These are phyloP conservation scores for Leptomonas seymouri DNA, from an alignment of 208 protist genomes.

Conservation along the genomic window DNA sequence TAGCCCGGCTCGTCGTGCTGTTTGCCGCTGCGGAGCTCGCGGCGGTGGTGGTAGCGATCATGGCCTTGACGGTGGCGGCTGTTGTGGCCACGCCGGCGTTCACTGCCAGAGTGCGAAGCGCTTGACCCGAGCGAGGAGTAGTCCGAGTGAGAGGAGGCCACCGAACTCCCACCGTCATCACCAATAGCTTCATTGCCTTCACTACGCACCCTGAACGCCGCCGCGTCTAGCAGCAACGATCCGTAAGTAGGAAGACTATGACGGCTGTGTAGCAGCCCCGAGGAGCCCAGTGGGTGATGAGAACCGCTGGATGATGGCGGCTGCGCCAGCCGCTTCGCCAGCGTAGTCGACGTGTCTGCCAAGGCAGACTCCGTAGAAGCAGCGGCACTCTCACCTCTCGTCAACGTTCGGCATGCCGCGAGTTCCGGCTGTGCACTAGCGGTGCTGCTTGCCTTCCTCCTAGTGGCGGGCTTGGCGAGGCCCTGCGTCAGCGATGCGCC, in stretches of 20 bases:
- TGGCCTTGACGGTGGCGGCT: constrained; percentile 2
- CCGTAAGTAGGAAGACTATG: not conserved
- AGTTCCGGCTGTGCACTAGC: not conserved
- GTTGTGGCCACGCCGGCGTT: not conserved
- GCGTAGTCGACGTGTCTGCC: not conserved
- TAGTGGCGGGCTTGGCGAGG: not conserved
- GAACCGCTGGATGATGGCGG: constrained; percentile 2
- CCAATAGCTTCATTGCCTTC: not conserved
- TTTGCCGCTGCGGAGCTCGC: not conserved
- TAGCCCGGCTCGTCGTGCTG: not conserved
- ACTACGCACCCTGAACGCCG: not conserved
- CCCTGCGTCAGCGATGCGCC: not conserved
- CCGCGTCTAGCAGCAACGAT: constrained; percentile 6
- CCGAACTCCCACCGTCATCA: constrained; percentile 2
- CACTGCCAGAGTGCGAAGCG: constrained; percentile 14
- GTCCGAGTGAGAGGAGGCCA: constrained; percentile 2
- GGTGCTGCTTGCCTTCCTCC: not conserved
- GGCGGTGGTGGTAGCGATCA: not conserved
- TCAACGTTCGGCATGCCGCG: not conserved
- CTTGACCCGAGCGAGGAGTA: constrained; percentile 12
- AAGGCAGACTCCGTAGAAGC: not conserved
- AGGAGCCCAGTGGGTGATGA: not conserved
- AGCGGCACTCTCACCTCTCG: not conserved
- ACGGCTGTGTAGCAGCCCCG: not conserved
- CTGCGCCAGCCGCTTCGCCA: not conserved